Base-by-base conservation (phyloP, 2,329 filamentous ascomycete species). In the Venturia oleaginea region DNA sequence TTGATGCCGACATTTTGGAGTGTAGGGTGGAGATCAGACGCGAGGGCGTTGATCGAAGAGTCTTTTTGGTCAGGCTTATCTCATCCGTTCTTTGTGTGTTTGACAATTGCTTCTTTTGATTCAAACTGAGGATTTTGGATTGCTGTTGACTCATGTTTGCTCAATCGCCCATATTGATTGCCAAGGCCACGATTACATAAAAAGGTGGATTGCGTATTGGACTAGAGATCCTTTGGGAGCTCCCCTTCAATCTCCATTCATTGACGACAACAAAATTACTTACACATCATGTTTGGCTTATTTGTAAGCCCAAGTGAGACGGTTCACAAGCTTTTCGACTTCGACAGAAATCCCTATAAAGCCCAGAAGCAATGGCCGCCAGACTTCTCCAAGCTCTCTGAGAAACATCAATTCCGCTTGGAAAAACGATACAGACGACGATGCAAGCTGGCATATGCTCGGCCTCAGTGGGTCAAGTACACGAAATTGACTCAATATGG, bases 371-470 rank as follows among this genome's bases (percentile, higher is more conserved):
- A 84, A 68, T 93, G 90, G 90, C 90, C 90, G 65, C 90, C 90
- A 15, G 86, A 92, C 75, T 89, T 93, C 75, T 77, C 81, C 67
- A 83, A 84, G 72, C 82, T 93, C 66, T 85, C 85, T 43, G 77
- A 81, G 59, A 88, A 89, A 74, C 85, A 92, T 71, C 87, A 92
- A 75, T 88, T 92, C 72, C 83, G 86, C 54, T 87, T 91, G 69
- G 90, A 93, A 79, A 86, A 89, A 74, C 87, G 88, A 72, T 92
- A 88, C 76, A 89, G 91, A 76, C 82, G 90, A 62, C 82, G 90
- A 63, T 76, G 88, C 32, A 80, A 81, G 65, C 75, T 89, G 68
- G 84, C 85, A 69, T 83, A 82, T 71, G 80, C 82, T 48, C 78
- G 86, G 27, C 87, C 88, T 10, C 74, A 76, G 59, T 90, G 86